Conservation (phyloP, 192 early-diverging fungal species). For the Coemansia guatemalensis region DNA sequence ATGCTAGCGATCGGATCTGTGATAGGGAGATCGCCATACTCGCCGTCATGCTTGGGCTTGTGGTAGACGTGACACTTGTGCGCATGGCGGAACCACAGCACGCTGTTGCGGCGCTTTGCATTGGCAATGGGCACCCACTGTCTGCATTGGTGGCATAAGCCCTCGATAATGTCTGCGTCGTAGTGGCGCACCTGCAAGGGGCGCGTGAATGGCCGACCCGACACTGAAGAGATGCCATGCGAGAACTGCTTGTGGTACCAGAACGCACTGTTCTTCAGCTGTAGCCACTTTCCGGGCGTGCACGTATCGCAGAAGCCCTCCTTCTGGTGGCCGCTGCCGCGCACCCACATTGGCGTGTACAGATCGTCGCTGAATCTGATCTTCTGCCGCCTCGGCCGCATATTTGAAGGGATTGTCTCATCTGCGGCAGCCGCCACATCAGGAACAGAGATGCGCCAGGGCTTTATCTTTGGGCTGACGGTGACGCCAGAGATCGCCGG, state of each 20-base stretch:
- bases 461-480: conserved; percentile 45
- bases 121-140: conserved; percentile 81
- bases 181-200: conserved; percentile 72
- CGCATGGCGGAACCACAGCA: conserved; percentile 85
- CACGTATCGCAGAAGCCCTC: conserved; percentile 86
- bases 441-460: conserved; percentile 41
- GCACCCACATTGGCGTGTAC: conserved; percentile 85
- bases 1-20: not conserved
- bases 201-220: conserved; percentile 69
- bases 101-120: conserved; percentile 71
- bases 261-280: conserved; percentile 84
- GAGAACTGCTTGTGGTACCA: conserved; percentile 91
- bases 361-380: conserved; percentile 68
- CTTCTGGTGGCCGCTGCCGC: conserved; percentile 70
- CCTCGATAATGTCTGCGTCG: conserved; percentile 70
- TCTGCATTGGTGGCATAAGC: conserved; percentile 79
- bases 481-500: conserved; percentile 50
- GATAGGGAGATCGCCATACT: conserved; percentile 10
- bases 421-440: conserved; percentile 36
- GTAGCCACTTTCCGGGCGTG: conserved; percentile 79
- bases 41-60: conserved; percentile 61
- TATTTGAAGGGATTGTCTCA: conserved; percentile 19
- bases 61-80: conserved; percentile 83
- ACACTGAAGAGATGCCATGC: conserved; percentile 85
- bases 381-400: conserved; percentile 68